Evolutionary conservation across 2,329 filamentous ascomycete genomes (phyloP).

Genomic region (Aschersonia sp.): DNA sequence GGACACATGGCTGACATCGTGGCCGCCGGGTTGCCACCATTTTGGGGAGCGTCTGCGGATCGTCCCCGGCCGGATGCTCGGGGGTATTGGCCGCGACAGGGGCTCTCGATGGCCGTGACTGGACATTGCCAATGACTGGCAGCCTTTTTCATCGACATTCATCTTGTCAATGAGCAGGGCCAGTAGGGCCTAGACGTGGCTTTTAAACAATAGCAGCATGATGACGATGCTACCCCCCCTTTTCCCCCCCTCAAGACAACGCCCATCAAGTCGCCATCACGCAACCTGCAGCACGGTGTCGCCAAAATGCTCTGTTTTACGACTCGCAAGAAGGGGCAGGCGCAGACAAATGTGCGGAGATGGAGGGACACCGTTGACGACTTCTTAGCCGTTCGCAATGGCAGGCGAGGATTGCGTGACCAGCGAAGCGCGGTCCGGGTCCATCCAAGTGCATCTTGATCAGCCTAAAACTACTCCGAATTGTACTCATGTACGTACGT

Average conservation of each 20-base stretch:
- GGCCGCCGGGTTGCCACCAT: slow-evolving; percentile 4
- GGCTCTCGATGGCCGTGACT: background rate
- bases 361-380: background rate
- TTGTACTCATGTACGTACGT: too few species aligned
- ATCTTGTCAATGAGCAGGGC: too few species aligned
- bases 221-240: too few species aligned
- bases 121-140: background rate
- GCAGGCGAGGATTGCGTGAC: slow-evolving; percentile 2
- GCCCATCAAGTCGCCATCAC: too few species aligned
- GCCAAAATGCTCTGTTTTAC: too few species aligned
- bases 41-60: background rate
- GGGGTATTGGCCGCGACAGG: background rate
- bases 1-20: slow-evolving; percentile 4
- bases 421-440: background rate
- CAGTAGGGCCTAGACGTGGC: too few species aligned
- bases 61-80: background rate
- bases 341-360: background rate
- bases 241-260: too few species aligned
- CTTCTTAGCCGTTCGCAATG: background rate
- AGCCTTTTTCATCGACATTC: too few species aligned
- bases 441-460: background rate
- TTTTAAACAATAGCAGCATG: too few species aligned
- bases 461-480: too few species aligned
- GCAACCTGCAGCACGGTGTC: too few species aligned
- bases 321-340: too few species aligned